Base-by-base conservation (phyloP, 1,139 yeast genomes). In the Pichia sp. region DNA sequence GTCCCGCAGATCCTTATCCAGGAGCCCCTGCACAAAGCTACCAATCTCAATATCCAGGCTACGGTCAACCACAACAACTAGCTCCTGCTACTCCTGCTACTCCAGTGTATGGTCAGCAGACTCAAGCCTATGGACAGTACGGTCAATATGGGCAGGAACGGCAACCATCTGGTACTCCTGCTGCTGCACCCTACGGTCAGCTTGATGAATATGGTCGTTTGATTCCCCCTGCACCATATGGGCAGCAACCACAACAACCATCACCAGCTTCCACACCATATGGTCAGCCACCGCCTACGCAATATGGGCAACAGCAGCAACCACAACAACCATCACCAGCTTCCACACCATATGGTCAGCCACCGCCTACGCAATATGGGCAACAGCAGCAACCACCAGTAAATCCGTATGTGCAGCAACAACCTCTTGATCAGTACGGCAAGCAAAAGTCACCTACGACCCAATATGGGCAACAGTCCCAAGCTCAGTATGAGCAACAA, bases 261-360 rank as follows among this genome's bases (percentile, higher is more conserved):
- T 57, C 36, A 46, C n/a, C n/a, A n/a, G n/a, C n/a, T n/a, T n/a
- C n/a, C n/a, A n/a, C n/a, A n/a, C n/a, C n/a, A n/a, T n/a, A n/a
- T n/a, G n/a, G n/a, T n/a, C n/a, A n/a, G n/a, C n/a, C n/a, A n/a
- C 37, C 41, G 5, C 31, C 41, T 13, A 13, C 40, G n/a, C 19
- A 40, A 21, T 37, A 40, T 25, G 37, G 22, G 10, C 45, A 36
- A 6, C 47, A 23, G 7, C 51, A 31, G 36, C 44, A 44, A 21
- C 47, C 23, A 16, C 23, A 5, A 7, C 40, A 49, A 12, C 52
- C 50, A 5, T 57, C 36, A 46, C 28, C 57, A 19, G 47, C 52
- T 31, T 4, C 46, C 41, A n/a, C 47, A 40, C 19, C 53, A 10
- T 43, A 31, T 16, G 49, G 48, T 9, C 51, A 48, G 28, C 47